Evolutionary conservation across 176 grass and related monocot genomes (phyloP), one percentile per base, ranked within the genome.

Genomic region (Dendrocalamus sinicus): DNA sequence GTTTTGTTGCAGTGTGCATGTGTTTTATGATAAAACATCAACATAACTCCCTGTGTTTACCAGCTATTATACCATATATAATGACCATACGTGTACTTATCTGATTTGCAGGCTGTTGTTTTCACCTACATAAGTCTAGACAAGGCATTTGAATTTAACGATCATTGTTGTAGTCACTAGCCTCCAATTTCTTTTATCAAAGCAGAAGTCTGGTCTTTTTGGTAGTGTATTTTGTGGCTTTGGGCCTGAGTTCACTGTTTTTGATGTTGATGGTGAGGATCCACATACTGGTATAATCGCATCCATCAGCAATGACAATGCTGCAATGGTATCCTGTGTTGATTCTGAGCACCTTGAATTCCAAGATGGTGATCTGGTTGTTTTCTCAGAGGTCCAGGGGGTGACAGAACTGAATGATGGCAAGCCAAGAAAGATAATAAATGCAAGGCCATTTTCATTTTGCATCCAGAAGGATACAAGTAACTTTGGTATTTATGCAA

Each of bases 151-250:
- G 83, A 83, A 78, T 95, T 92, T 44, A 75, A 95, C 80, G 88
- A 95, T 76, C 90, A 90, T 76, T 95, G 93, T 58, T 82, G 80
- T 67, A 92, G 67, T 43, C 88, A 92, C 43, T 50, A 85, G 41
- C 90, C 93, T 81, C 90, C 93, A 72, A 92, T 95, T 80, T 64
- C 85, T 54, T 95, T 95, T 66, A 92, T 95, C 77, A 92, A 86
- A 87, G 52, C 93, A 83, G 90, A 95, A 95, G 85, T 95, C 15
- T 81, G 93, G 93, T 35, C 90, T 95, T 82, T 95, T 95, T 88
- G 93, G 93, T 41, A 83, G 88, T 9, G 59, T 92, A 17, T 94
- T 94, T 85, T 94, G 92, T 83, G 92, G 92, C 59, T 94, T 94
- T 85, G 92, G 92, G 6, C 90, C 92, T 51, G 47, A 92, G 53